Evolutionary conservation across 768 basidiomycete genomes (phyloP).

Genomic region (Leccinum olivaceopallidum): DNA sequence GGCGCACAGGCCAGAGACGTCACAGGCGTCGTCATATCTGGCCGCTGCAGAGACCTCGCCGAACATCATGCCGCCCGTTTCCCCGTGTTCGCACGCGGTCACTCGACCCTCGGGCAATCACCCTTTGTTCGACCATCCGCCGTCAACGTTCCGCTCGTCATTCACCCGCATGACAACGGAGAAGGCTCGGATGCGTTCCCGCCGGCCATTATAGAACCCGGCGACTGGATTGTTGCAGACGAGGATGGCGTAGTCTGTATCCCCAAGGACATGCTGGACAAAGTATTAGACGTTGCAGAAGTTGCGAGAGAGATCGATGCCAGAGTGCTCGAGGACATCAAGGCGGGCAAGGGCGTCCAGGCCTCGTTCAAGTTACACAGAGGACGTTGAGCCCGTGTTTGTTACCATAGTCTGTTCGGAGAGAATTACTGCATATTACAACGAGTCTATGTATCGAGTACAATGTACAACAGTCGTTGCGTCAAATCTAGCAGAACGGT

Average conservation of each 20-base stretch:
- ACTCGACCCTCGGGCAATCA: constrained; percentile 84
- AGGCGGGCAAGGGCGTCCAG: constrained; percentile 69
- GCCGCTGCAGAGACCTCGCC: constrained; percentile 79
- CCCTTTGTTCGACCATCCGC: constrained; percentile 81
- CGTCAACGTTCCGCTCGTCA: constrained; percentile 63
- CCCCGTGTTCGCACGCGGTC: constrained; percentile 80
- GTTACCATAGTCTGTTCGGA: background rate
- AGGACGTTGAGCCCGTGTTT: constrained; percentile 38
- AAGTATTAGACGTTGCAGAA: constrained; percentile 59
- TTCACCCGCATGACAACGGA: constrained; percentile 36
- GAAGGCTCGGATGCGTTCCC: constrained; percentile 47
- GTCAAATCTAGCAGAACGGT: constrained; percentile 24
- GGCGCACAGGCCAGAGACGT: constrained; percentile 74
- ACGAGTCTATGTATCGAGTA: constrained; percentile 20
- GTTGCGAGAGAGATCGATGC: constrained; percentile 67
- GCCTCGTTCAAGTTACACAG: constrained; percentile 79
- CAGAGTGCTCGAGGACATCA: constrained; percentile 72
- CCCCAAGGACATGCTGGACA: constrained; percentile 49
- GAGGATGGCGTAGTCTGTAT: constrained; percentile 88
- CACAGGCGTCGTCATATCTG: constrained; percentile 78
- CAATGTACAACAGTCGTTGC: constrained; percentile 17
- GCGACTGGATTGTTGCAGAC: constrained; percentile 86
- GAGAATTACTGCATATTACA: constrained; percentile 20
- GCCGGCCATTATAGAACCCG: constrained; percentile 60
- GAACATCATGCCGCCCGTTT: constrained; percentile 73